Evolutionary conservation across 306 rosid genomes (phyloP), one percentile per base, ranked within the genome.

Genomic region (Acacia melanoxylon): DNA sequence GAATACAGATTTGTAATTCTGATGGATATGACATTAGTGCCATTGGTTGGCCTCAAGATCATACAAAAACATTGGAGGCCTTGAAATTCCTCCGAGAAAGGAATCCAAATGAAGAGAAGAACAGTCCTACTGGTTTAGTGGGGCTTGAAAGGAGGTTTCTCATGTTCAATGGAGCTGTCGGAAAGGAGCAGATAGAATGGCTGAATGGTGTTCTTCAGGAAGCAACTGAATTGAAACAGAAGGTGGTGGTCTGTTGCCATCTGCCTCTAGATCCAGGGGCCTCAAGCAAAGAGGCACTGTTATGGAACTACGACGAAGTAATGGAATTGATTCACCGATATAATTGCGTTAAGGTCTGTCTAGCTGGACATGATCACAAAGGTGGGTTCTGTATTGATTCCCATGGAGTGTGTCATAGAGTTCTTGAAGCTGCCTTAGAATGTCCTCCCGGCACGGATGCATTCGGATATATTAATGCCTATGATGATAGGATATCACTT

Each of bases 381-480:
- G 99, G 97, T 29, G 99, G 99, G 20, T 85, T 89, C 86, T 74
- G 91, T 0, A 70, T 90, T 65, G 99, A 95, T 83, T 92, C 97
- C 54, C 89, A 88, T 56, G 99, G 99, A 77, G 75, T 95, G 29
- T 94, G 92, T 74, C 99, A 95, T 65, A 87, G 93, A 85, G 90
- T 88, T 86, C 91, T 95, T 58, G 99, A 95, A 91, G 99, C 98
- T 31, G 92, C 98, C 71, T 85, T 95, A 29, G 98, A 95, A 79
- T 95, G 98, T 81, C 98, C 98, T 78, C 92, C 97, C 3, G 99
- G 93, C 13, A 85, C 82, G 9, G 82, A 93, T 69, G 87, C 97
- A 7, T 96, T 84, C 61, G 99, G 98, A 52, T 81, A 88, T 81
- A 83, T 87, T 22, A 91, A 96, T 70, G 97, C 87, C 41, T 96